These are phyloP conservation scores for Amanita muscaria DNA, from an alignment of 768 basidiomycete species.

Conservation along the genomic window DNA sequence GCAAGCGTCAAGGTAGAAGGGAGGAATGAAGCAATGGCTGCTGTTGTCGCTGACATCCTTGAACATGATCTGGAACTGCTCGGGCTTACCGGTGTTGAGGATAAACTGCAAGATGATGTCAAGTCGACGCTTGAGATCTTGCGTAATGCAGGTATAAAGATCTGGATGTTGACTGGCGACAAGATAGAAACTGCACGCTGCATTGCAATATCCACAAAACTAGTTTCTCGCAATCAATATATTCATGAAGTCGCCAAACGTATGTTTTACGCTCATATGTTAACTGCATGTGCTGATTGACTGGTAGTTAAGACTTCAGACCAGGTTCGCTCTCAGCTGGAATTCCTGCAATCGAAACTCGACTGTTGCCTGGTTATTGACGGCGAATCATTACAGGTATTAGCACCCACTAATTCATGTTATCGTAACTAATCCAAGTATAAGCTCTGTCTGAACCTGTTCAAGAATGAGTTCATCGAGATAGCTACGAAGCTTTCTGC, in stretches of 20 bases:
- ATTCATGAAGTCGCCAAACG: conserved; percentile 95
- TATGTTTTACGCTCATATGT: conserved; percentile 27
- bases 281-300: conserved; percentile 5
- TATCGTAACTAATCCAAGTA: neutral
- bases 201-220: conserved; percentile 94
- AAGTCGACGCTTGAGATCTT: conserved; percentile 87
- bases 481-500: conserved; percentile 93
- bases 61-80: conserved; percentile 89
- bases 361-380: conserved; percentile 99
- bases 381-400: conserved; percentile 88
- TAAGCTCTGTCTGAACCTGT: conserved; percentile 83
- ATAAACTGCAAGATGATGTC: conserved; percentile 96
- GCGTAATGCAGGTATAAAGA: conserved; percentile 94
- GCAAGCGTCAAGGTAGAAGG: conserved; percentile 77
- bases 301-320: conserved; percentile 76
- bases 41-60: conserved; percentile 65
- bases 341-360: conserved; percentile 87
- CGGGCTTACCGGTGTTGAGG: conserved; percentile 97
- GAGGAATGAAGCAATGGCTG: conserved; percentile 72
- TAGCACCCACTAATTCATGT: neutral
- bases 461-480: conserved; percentile 92
- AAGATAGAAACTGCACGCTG: conserved; percentile 98
- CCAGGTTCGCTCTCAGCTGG: conserved; percentile 78
- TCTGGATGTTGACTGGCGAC: conserved; percentile 99
- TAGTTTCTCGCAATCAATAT: conserved; percentile 93